These are phyloP conservation scores for Pestalotiopsis fici DNA, from an alignment of 2,329 filamentous ascomycete genomes.

Conservation along the genomic window DNA sequence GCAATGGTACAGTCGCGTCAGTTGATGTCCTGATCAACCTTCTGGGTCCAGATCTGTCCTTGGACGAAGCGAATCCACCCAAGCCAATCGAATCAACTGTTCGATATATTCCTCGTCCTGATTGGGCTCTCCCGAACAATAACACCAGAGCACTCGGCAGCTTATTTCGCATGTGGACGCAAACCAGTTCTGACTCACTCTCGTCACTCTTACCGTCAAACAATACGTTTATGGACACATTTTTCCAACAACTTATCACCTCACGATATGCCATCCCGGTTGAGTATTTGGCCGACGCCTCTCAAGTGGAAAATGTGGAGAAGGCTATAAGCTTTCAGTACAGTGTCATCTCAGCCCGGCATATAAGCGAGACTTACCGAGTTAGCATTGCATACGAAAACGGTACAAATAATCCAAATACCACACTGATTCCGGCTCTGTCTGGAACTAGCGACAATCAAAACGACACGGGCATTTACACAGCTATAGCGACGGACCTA, in stretches of 20 bases:
- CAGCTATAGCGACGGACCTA: background rate
- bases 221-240: background rate
- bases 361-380: background rate
- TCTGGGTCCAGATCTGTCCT: background rate
- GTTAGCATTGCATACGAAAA: background rate
- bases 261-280: background rate
- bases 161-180: too few relatives aligned
- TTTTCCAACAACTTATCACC: conserved; percentile 1
- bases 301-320: background rate
- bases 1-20: background rate
- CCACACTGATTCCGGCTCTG: background rate
- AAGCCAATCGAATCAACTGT: background rate
- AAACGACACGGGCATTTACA: background rate
- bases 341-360: background rate
- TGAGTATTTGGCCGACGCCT: background rate
- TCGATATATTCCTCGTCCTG: background rate
- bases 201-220: background rate
- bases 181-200: background rate
- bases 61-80: background rate
- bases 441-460: background rate
- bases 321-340: background rate
- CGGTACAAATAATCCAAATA: background rate
- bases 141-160: too few relatives aligned
- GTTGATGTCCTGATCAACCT: background rate
- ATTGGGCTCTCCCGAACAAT: too few relatives aligned